phyloP scores from a whole-genome alignment of 2,329 filamentous ascomycete species.

The Hypoxylon sp. region DNA sequence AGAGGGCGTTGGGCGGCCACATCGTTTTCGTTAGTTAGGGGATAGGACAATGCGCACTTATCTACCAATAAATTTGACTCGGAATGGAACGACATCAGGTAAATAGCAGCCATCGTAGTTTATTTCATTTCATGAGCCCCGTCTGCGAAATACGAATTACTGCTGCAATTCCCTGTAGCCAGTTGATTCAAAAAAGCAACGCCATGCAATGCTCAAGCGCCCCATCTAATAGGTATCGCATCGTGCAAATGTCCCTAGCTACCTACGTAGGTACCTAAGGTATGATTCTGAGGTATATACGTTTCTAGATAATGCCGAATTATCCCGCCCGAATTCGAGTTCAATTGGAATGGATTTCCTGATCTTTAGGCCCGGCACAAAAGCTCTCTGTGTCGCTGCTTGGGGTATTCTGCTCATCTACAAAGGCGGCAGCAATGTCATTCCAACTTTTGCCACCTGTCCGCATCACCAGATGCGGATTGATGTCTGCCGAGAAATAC shows the following conservation, averaged over 20 bases:
- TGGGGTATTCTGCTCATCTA: neutral
- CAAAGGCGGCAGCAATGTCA: conserved; percentile 28
- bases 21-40: conserved; percentile 2
- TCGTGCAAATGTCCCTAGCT: neutral
- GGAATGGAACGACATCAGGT: neutral
- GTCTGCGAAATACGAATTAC: conserved; percentile 23
- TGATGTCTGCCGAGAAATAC: conserved; percentile 77
- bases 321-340: neutral
- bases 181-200: conserved; percentile 20
- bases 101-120: neutral
- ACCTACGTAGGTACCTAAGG: neutral
- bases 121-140: conserved; percentile 13
- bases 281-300: conserved; percentile 24
- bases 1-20: neutral
- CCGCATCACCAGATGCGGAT: conserved; percentile 73
- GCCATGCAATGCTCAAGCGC: conserved; percentile 16
- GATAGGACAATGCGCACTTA: conserved; percentile 8
- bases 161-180: conserved; percentile 5
- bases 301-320: conserved; percentile 11
- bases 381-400: conserved; percentile 18
- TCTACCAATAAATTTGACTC: neutral
- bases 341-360: conserved; percentile 10
- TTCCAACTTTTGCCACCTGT: conserved; percentile 69
- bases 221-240: conserved; percentile 8
- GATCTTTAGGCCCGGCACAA: conserved; percentile 7